Percentiles rank a stretch among this genome's conserved stretches.
phyloP scores from a whole-genome alignment of 1,284 basidiomycete species.

The Ceratobasidium theobromae region DNA sequence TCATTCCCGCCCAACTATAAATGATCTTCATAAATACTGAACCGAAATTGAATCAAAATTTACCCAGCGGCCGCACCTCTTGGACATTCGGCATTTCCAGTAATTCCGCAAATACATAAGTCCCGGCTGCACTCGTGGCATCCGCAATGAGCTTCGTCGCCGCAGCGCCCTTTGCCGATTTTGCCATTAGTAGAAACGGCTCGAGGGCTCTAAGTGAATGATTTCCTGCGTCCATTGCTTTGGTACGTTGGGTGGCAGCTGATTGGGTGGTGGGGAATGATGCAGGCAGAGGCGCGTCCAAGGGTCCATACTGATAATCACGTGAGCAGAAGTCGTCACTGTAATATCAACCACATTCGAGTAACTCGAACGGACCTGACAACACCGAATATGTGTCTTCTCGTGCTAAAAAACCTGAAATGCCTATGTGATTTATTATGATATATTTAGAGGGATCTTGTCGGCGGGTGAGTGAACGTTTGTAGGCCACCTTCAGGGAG shows the following conservation, averaged over 20 bases:
- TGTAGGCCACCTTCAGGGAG: no score
- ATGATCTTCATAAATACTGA: background rate
- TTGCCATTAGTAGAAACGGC: slow-evolving; percentile 86
- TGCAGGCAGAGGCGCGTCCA: slow-evolving; percentile 43
- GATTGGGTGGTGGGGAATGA: slow-evolving; percentile 37
- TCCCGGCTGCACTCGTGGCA: slow-evolving; percentile 82
- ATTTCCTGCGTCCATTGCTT: slow-evolving; percentile 2
- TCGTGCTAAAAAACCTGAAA: no score
- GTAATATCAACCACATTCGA: no score
- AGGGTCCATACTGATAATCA: slow-evolving; percentile 43
- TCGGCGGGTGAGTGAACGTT: no score
- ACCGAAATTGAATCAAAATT: slow-evolving; percentile 18
- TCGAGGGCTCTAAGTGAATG: slow-evolving; percentile 52
- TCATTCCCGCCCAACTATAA: slow-evolving; percentile 59
- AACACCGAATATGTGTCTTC: no score
- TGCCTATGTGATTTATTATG: no score
- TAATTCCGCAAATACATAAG: slow-evolving; percentile 89
- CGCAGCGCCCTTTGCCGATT: slow-evolving; percentile 85
- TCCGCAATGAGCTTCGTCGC: slow-evolving; percentile 86
- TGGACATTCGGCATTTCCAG: slow-evolving; percentile 79
- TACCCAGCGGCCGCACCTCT: slow-evolving; percentile 58
- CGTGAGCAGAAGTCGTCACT: background rate
- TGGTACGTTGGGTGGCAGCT: background rate
- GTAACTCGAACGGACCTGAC: background rate
- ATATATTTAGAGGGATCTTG: no score